phyloP scores from a whole-genome alignment of 768 basidiomycete genomes.

The Collybiopsis confluens region DNA sequence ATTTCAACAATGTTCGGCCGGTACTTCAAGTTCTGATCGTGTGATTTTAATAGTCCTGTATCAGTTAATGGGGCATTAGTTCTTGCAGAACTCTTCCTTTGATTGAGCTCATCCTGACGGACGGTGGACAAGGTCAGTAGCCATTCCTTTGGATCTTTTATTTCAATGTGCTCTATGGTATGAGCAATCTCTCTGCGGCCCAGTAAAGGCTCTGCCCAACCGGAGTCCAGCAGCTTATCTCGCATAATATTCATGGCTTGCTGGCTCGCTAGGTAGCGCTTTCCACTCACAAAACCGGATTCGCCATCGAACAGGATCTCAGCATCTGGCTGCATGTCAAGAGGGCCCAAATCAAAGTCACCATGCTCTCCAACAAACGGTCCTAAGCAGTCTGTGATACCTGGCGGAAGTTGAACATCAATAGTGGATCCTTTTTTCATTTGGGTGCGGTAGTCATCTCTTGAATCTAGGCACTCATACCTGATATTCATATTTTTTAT shows the following conservation, averaged over 20 bases:
- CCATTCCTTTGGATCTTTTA: neutral
- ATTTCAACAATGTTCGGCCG: slow-evolving; percentile 13
- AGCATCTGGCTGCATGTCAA: slow-evolving; percentile 3
- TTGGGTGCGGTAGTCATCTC: slow-evolving; percentile 20
- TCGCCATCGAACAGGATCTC: neutral
- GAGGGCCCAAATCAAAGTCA: neutral
- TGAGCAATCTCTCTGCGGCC: too few relatives aligned
- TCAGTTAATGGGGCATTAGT: too few relatives aligned
- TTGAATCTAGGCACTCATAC: slow-evolving; percentile 23
- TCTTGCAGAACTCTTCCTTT: too few relatives aligned
- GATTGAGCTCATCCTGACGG: neutral
- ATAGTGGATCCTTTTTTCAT: slow-evolving; percentile 4
- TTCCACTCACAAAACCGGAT: neutral
- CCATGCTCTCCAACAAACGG: neutral
- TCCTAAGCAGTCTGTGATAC: neutral
- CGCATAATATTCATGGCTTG: neutral
- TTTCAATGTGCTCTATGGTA: too few relatives aligned
- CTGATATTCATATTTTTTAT: slow-evolving; percentile 22
- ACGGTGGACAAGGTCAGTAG: neutral
- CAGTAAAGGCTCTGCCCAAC: neutral
- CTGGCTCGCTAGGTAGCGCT: neutral
- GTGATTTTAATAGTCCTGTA: too few relatives aligned
- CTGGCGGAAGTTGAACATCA: neutral
- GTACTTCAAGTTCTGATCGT: neutral
- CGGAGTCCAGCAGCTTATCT: neutral